Base-by-base conservation (phyloP, 345 rosid species). In the Draba incana region DNA sequence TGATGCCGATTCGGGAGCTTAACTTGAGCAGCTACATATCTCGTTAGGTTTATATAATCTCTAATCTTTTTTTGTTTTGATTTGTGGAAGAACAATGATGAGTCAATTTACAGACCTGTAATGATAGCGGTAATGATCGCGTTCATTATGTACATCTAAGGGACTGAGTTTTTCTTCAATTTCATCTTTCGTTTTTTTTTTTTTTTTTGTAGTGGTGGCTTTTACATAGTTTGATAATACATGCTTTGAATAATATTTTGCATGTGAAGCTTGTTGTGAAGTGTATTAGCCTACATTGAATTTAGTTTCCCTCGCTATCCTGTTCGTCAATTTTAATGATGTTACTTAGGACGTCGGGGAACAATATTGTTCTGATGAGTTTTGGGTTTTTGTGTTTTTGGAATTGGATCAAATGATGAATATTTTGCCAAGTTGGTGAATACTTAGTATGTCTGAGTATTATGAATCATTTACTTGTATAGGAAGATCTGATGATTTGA, bases 61-160 rank as follows among this genome's bases (percentile, higher is more conserved):
- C 0, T 15, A 2, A 4, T 5, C 10, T 6, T 0, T 11, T 35
- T 16, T 65, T 35, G 10, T 2, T 1, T 2, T 33, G 25, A n/a
- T 10, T n/a, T 28, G 13, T 42, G 30, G 46, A 71, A 59, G 74
- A 79, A 69, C 95, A 8, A 52, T 85, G 92, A 88, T 86, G 96
- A 91, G 92, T 57, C 74, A 70, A 10, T 62, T 55, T 85, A 82
- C 92, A 88, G 93, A 92, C 92, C 96, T 92, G 90, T 85, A 88
- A 88, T 91, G 96, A 88, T 45, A 78, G 96, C 88, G 92, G 82
- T 60, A 10, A 85, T 91, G 96, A 88, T 88, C 92, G 91, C 97
- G 78, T 70, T 52, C 68, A 56, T 80, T 70, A 67, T 54, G 90
- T 88, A 92, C 96, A 88, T 92, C 96, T 88, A 92, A 92, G 96